Evolutionary conservation across 2,329 filamentous ascomycete species (phyloP).

Genomic region (Ceratocystiopsis brevicomis): DNA sequence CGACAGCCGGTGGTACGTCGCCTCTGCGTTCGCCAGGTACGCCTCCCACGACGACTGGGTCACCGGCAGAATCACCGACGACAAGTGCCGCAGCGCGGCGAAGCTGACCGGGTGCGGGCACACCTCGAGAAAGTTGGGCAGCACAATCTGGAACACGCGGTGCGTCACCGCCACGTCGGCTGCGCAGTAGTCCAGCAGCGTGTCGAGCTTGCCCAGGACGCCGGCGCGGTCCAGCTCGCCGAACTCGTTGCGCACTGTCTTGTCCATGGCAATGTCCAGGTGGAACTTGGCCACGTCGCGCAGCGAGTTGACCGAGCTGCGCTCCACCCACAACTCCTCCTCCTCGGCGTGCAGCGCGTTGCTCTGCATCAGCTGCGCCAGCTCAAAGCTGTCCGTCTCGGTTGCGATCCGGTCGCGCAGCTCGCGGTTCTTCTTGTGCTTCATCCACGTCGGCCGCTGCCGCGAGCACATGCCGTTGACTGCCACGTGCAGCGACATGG

Average conservation of each 20-base stretch:
- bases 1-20: conserved; percentile 60
- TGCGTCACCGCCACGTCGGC: conserved; percentile 88
- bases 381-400: conserved; percentile 49
- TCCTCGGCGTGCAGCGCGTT: conserved; percentile 58
- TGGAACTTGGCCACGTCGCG: conserved; percentile 95
- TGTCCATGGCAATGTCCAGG: conserved; percentile 79
- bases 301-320: conserved; percentile 87
- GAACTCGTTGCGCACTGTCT: conserved; percentile 71
- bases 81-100: conserved; percentile 79
- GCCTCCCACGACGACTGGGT: conserved; percentile 62
- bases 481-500: conserved; percentile 94
- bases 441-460: conserved; percentile 94
- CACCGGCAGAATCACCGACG: conserved; percentile 79
- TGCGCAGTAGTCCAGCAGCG: conserved; percentile 83
- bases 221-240: conserved; percentile 58
- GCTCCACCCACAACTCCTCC: conserved; percentile 87
- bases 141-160: conserved; percentile 81
- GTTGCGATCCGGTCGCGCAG: conserved; percentile 59
- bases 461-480: conserved; percentile 98
- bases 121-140: conserved; percentile 70
- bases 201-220: conserved; percentile 53
- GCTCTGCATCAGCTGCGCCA: conserved; percentile 51
- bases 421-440: conserved; percentile 79
- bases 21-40: conserved; percentile 70
- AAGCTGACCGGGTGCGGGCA: conserved; percentile 97